phyloP scores from a whole-genome alignment of 345 rosid genomes.

The Erucastrum elatum region DNA sequence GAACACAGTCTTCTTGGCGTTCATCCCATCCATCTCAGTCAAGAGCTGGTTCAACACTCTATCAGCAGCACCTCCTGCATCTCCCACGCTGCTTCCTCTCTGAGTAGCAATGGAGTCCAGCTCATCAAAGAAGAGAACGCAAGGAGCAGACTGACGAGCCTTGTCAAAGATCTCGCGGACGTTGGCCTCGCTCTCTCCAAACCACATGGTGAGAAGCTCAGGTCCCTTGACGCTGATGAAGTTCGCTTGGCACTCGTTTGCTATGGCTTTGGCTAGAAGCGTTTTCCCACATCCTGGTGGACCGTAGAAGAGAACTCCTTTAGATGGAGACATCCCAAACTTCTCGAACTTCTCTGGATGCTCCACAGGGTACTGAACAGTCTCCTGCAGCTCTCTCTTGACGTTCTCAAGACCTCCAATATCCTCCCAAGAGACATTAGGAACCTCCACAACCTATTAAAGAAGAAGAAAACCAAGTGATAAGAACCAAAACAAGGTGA shows the following conservation, averaged over 20 bases:
- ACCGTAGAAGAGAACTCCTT: slow-evolving; percentile 95
- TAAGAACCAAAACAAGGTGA: background rate
- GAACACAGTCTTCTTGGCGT: slow-evolving; percentile 92
- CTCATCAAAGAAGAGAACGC: slow-evolving; percentile 91
- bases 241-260: slow-evolving; percentile 96
- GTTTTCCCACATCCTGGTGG: slow-evolving; percentile 99
- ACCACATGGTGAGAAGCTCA: slow-evolving; percentile 97
- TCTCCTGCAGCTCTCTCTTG: slow-evolving; percentile 96
- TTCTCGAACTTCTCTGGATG: slow-evolving; percentile 97
- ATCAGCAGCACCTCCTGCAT: slow-evolving; percentile 98
- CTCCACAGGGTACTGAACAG: slow-evolving; percentile 99
- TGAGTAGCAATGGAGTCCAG: slow-evolving; percentile 98
- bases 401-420: slow-evolving; percentile 96
- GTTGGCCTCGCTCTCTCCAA: slow-evolving; percentile 95
- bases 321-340: slow-evolving; percentile 96
- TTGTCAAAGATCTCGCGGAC: slow-evolving; percentile 96
- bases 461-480: background rate
- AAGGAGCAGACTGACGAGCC: slow-evolving; percentile 95
- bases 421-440: slow-evolving; percentile 87
- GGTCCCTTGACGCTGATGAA: slow-evolving; percentile 97
- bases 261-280: slow-evolving; percentile 96
- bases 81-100: slow-evolving; percentile 87
- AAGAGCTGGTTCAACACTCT: slow-evolving; percentile 92
- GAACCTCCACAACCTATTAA: slow-evolving; percentile 93
- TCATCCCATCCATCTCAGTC: slow-evolving; percentile 99